Evolutionary conservation across 371 early-diverging fungal species (phyloP).

Genomic region (Mortierella sp.): DNA sequence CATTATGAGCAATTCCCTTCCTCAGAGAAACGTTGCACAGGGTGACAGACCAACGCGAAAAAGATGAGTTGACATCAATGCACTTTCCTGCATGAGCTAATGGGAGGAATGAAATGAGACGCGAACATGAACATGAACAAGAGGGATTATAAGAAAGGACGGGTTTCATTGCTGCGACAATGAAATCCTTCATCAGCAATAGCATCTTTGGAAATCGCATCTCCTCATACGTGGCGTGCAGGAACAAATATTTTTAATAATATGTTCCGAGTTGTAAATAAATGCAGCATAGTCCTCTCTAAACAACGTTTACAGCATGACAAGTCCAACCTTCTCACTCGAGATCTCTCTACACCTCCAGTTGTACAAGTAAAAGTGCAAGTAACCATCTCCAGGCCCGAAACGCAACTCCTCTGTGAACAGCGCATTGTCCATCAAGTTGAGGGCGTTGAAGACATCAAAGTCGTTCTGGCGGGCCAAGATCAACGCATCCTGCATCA

Average conservation of each 20-base stretch:
- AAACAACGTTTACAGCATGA: slow-evolving; percentile 76
- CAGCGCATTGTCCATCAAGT: slow-evolving; percentile 86
- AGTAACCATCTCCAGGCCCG: slow-evolving; percentile 92
- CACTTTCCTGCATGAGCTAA: too few species aligned
- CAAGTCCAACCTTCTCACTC: slow-evolving; percentile 84
- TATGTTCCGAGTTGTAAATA: not conserved
- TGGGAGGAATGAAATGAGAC: too few species aligned
- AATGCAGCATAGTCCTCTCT: not conserved
- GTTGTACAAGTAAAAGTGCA: slow-evolving; percentile 97
- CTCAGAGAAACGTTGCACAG: too few species aligned
- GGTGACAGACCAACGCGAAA: too few species aligned
- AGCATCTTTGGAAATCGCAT: too few species aligned
- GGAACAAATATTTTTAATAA: not conserved
- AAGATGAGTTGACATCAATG: too few species aligned
- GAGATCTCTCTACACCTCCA: slow-evolving; percentile 84
- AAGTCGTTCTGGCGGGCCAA: slow-evolving; percentile 80
- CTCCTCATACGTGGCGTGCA: too few species aligned
- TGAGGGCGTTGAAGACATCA: slow-evolving; percentile 96
- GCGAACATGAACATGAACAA: too few species aligned
- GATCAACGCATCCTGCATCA: slow-evolving; percentile 86
- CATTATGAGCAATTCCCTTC: too few species aligned
- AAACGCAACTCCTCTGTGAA: slow-evolving; percentile 90
- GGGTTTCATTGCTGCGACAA: too few species aligned
- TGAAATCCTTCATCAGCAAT: too few species aligned
- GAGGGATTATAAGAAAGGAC: too few species aligned